A percentile compares a stretch with the other conserved stretches of the same genome.
Conservation (phyloP, 2,329 filamentous ascomycete species). For the Colletotrichum salicis region DNA sequence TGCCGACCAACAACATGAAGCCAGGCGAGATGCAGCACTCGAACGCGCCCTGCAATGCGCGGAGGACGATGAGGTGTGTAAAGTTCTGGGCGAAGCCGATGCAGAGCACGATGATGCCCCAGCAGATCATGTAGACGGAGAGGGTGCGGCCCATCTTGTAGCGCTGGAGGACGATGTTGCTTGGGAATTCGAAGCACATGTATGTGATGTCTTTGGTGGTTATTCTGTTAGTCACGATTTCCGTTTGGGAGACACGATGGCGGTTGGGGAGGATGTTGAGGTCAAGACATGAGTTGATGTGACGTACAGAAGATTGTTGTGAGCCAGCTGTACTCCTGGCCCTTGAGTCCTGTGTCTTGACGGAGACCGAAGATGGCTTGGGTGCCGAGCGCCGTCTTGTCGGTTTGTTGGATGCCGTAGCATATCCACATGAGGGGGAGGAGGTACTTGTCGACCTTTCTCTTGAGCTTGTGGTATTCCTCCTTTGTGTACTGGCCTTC, state of each 20-base stretch:
- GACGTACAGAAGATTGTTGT: slow-evolving; percentile 48
- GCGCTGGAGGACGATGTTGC: slow-evolving; percentile 46
- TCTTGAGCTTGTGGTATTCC: slow-evolving; percentile 50
- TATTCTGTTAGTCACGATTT: not conserved
- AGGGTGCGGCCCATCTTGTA: slow-evolving; percentile 38
- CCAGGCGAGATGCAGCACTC: slow-evolving; percentile 52
- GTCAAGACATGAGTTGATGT: not conserved
- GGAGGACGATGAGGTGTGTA: slow-evolving; percentile 47
- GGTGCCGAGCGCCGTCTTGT: slow-evolving; percentile 55
- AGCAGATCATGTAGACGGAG: slow-evolving; percentile 37
- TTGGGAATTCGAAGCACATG: slow-evolving; percentile 45
- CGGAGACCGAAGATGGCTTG: slow-evolving; percentile 52
- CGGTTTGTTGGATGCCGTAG: slow-evolving; percentile 60
- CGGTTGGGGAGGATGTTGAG: too few relatives aligned
- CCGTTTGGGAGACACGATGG: not conserved
- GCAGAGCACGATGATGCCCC: slow-evolving; percentile 49
- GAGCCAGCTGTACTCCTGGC: slow-evolving; percentile 41
- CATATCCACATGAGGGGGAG: slow-evolving; percentile 60
- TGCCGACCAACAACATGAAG: slow-evolving; percentile 50
- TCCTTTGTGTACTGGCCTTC: slow-evolving; percentile 47
- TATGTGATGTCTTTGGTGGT: slow-evolving; percentile 41
- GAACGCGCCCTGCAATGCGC: slow-evolving; percentile 50
- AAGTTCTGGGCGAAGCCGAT: slow-evolving; percentile 52
- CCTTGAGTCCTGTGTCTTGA: slow-evolving; percentile 41
- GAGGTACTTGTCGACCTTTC: slow-evolving; percentile 57